Evolutionary conservation across 2,329 filamentous ascomycete species (phyloP).

Genomic region (Pseudocercospora macadamiae): DNA sequence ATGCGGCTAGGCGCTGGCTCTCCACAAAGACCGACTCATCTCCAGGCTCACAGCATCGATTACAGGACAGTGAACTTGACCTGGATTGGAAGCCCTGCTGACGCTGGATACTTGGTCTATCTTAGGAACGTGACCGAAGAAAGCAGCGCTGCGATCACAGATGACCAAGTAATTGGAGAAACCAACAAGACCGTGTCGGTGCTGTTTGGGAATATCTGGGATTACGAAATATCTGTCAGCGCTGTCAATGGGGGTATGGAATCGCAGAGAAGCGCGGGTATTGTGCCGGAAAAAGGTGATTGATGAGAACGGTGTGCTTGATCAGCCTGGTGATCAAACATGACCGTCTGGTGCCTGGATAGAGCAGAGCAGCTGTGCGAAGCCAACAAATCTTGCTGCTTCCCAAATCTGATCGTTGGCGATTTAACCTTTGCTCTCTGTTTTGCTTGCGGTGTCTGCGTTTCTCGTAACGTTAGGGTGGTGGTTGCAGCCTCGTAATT

Average conservation of each 20-base stretch:
- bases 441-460: no score
- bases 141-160: slow-evolving; percentile 3
- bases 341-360: not conserved
- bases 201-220: slow-evolving; percentile 10
- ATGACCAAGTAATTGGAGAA: slow-evolving; percentile 4
- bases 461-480: no score
- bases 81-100: not conserved
- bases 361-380: no score
- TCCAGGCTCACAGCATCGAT: not conserved
- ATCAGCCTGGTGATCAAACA: not conserved
- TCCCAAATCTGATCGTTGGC: no score
- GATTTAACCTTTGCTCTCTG: no score
- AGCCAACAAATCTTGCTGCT: no score
- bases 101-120: slow-evolving; percentile 15
- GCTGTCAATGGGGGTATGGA: slow-evolving; percentile 15
- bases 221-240: slow-evolving; percentile 15
- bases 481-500: no score
- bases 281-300: slow-evolving; percentile 7
- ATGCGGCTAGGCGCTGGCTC: slow-evolving; percentile 2
- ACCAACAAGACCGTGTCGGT: slow-evolving; percentile 2
- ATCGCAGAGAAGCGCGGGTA: slow-evolving; percentile 12
- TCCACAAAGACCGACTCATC: not conserved
- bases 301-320: not conserved
- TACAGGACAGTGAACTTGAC: not conserved
- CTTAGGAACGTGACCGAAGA: not conserved